Percentiles rank a stretch among this genome's conserved stretches.
Conservation (phyloP, 1,284 basidiomycete genomes). For the Phellopilus nigrolimitatus region DNA sequence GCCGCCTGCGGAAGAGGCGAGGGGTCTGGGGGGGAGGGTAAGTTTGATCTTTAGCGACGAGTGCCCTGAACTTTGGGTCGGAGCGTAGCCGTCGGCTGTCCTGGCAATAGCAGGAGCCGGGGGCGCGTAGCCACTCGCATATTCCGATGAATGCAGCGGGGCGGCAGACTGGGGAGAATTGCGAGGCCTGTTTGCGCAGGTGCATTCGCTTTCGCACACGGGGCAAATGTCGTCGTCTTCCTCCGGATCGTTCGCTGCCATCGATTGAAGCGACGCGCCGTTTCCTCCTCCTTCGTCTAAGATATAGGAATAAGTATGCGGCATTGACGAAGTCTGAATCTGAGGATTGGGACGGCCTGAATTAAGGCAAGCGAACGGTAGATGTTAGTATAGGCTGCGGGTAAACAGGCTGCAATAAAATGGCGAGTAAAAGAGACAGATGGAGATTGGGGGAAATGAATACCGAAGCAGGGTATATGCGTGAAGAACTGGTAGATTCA, state of each 20-base stretch:
- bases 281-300: conserved; percentile 39
- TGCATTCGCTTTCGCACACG: conserved; percentile 82
- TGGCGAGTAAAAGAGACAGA: not conserved
- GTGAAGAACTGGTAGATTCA: conserved; percentile 8
- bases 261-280: conserved; percentile 23
- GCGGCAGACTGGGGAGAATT: conserved; percentile 23
- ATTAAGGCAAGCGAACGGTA: not conserved
- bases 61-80: conserved; percentile 5
- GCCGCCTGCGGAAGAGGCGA: conserved; percentile 6
- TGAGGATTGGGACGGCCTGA: conserved; percentile 54
- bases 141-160: conserved; percentile 27
- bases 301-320: conserved; percentile 64
- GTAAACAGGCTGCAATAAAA: not conserved
- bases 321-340: conserved; percentile 55
- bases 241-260: conserved; percentile 47
- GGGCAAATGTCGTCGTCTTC: conserved; percentile 77
- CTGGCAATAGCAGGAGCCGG: conserved; percentile 24
- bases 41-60: conserved; percentile 72
- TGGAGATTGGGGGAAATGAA: conserved; percentile 1
- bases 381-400: not conserved
- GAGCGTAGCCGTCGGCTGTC: conserved; percentile 23
- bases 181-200: conserved; percentile 49
- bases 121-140: conserved; percentile 25
- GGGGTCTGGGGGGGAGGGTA: conserved; percentile 42
- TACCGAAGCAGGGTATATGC: conserved; percentile 9